Base-by-base conservation (phyloP, 495 filamentous ascomycete genomes). In the Tuber aestivum region DNA sequence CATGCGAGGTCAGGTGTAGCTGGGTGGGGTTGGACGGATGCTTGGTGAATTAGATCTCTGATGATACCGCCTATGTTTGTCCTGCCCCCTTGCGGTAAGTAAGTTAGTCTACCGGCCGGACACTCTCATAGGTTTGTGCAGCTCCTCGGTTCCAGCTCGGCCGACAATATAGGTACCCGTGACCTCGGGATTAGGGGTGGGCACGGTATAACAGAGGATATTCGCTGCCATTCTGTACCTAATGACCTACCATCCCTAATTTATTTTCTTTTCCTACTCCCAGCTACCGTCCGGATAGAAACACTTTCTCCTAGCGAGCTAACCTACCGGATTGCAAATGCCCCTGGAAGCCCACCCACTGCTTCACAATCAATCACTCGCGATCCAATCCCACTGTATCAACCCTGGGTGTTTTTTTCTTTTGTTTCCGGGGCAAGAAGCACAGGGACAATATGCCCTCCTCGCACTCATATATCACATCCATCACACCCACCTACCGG, bases 341-440 rank as follows among this genome's bases (percentile, higher is more conserved):
- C 14, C n/a, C n/a, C 23, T 14, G 23, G n/a, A 1, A 48, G 3
- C 27, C 14, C n/a, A 61, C 12, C n/a, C n/a, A 27, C 9, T 10
- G 12, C n/a, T 61, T 61, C 50, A 61, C n/a, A 61, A 0, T 0
- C 21, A 61, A 61, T 61, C 50, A 61, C 50, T 61, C 50, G 50
- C 0, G 9, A 3, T 2, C 5, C 0, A 27, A 27, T 7, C 1
- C 48, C 5, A 27, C 4, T 0, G 1, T 10, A 56, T 12, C 48
- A 56, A 27, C 23, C n/a, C 23, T n/a, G 1, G 3, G n/a, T 56
- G 7, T 27, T 27, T 56, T 56, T 6, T 48, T 48, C 4, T 27
- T 56, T 61, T 27, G n/a, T n/a, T n/a, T 14, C 23, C 9, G 10
- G 20, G 18, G 20, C 1, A 23, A 23, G 6, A 48, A 5, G 6